Evolutionary conservation across 83 land plant genomes (phyloP), one percentile per base, ranked within the genome.

Genomic region (Picea abies): DNA sequence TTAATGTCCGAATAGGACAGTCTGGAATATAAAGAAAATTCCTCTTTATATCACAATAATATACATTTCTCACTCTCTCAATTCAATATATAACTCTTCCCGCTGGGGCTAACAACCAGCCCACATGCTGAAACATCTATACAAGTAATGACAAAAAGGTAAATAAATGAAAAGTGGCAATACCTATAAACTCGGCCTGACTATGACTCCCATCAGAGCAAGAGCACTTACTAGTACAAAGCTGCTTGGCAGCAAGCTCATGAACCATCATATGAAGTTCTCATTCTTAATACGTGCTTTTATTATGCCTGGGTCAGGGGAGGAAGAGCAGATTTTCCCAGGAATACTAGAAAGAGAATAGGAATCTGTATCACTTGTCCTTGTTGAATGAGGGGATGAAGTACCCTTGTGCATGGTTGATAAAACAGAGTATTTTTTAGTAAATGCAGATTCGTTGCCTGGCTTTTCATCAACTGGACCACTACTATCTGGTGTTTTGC

Each of bases 271-370:
- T 78, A 22, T 60, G 58, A 69, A 61, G 82, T 35, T 83, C 79
- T 84, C 86, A 14, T 26, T 75, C 80, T 84, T 84, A 32, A 84
- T n/a, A 20, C 78, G 83, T 16, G 86, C 79, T 73, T 84, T 84
- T 3, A 72, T 67, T 26, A 84, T 84, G 22, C 76, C 83, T 26
- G 78, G 86, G 35, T 60, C 75, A 23, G 79, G 83, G 4, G 60
- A 56, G 19, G 86, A 70, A 9, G 16, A 14, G 14, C 68, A 61
- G 19, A 49, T 39, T 84, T 61, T 80, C 22, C 83, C 66, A 20
- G 86, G 77, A 14, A 60, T 83, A 70, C 83, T 47, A 19, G 75
- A 66, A 6, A 84, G n/a, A 49, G 84, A 60, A 80, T 44, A 70
- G 7, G 68, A 63, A 56, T 52, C 81, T 10, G 78, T 49, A 37